Evolutionary conservation across 306 rosid genomes (phyloP).

Genomic region (Cucurbita pepo): DNA sequence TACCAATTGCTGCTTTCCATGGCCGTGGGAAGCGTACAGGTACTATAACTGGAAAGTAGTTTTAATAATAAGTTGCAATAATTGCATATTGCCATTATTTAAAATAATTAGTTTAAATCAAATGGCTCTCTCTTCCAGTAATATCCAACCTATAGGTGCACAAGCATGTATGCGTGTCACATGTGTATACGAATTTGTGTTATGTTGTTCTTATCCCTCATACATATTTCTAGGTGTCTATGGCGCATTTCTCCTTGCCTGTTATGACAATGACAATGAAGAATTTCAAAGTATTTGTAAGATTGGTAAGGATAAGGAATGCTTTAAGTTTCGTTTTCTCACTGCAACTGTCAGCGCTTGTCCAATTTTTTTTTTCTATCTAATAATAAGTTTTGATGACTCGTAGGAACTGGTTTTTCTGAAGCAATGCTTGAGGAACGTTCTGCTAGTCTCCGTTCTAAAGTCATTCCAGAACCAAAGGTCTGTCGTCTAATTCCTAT

Average conservation of each 20-base stretch:
- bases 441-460: conserved; percentile 55
- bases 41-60: conserved; percentile 8
- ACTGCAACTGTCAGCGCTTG: neutral
- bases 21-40: conserved; percentile 98
- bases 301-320: conserved; percentile 39
- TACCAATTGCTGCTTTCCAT: conserved; percentile 86
- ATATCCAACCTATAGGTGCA: neutral
- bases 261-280: conserved; percentile 57
- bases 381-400: conserved; percentile 8
- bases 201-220: neutral
- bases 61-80: conserved; percentile 5
- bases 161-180: neutral
- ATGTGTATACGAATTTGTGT: neutral
- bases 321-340: neutral
- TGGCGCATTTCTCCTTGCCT: conserved; percentile 88
- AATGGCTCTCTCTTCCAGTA: neutral
- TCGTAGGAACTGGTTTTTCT: conserved; percentile 70
- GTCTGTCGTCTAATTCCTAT: conserved; percentile 20
- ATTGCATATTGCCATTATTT: neutral
- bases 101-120: neutral
- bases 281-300: conserved; percentile 93
- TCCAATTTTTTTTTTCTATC: neutral
- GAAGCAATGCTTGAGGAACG: conserved; percentile 65
- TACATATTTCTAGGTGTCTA: conserved; percentile 42
- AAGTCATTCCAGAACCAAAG: conserved; percentile 76